Percentiles rank a stretch among this genome's conserved stretches.
Conservation (phyloP, 202 grass and related monocot species). For the Schoenoplectus tabernaemontani region DNA sequence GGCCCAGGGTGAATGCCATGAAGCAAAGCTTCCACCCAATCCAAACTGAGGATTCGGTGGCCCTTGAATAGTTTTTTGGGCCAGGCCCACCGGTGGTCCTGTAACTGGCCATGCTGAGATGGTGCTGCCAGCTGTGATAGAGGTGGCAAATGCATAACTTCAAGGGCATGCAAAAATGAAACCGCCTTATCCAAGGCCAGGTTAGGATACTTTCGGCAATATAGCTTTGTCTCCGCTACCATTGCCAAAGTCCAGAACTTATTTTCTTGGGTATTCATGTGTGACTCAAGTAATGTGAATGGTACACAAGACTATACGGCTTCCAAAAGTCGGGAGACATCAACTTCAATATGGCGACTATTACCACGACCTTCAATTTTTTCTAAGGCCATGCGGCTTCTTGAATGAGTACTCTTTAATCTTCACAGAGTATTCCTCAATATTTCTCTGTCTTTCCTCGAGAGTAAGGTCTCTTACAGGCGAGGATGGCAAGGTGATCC, state of each 20-base stretch:
- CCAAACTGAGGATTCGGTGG: too few species aligned
- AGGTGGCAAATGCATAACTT: too few species aligned
- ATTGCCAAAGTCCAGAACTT: conserved; percentile 8
- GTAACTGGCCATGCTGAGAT: too few species aligned
- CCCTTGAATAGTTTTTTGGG: too few species aligned
- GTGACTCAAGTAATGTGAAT: background rate
- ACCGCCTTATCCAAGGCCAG: too few species aligned
- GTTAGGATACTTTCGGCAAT: background rate
- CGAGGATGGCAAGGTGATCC: too few species aligned
- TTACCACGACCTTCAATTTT: conserved; percentile 17
- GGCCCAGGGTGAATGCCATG: too few species aligned
- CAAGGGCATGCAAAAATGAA: too few species aligned
- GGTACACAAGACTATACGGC: background rate
- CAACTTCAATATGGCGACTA: conserved; percentile 3
- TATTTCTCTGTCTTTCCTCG: background rate
- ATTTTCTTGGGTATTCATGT: conserved; percentile 3
- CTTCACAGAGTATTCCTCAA: too few species aligned
- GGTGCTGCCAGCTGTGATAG: too few species aligned
- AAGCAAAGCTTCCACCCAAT: too few species aligned
- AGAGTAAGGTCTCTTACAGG: background rate
- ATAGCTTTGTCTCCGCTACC: background rate
- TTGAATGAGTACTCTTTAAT: background rate
- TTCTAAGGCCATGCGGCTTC: conserved; percentile 23
- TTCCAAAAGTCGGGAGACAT: background rate
- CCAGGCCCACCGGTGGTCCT: too few species aligned